Base-by-base conservation (phyloP, 2,329 filamentous ascomycete genomes). In the Thielaviopsis ethacetica region DNA sequence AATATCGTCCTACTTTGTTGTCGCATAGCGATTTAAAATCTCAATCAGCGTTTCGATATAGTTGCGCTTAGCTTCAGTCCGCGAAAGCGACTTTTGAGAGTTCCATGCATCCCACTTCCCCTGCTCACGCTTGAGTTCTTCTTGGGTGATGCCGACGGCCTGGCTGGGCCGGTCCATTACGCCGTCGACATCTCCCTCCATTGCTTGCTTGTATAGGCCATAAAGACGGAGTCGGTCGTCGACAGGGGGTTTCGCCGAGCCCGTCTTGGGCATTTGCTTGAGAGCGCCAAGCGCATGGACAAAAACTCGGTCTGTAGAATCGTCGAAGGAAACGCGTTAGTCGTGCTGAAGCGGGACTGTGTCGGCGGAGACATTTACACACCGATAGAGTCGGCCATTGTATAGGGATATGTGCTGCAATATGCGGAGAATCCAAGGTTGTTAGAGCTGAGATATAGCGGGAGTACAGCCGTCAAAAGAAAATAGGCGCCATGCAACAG, bases 211-310 rank as follows among this genome's bases (percentile, higher is more conserved):
- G 76, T 98, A 98, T 64, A 98, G 79, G 63, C 93, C 93, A 84
- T 98, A 98, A 62, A 98, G 85, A 61, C 87, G 86, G 65, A 98
- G 78, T 60, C 93, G 85, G 68, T 94, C 91, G 62, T 80, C 76
- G 1, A 90, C 82, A 54, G 93, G 93, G 53, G 93, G 93, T 63
- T 93, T 86, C 63, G 88, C 83, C 57, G 89, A 89, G 63, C 93
- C 91, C 19, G 91, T 95, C 68, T 93, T 91, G 65, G 88, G 88
- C 66, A 98, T 94, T 73, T 94, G 94, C 73, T 96, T 96, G 67
- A 98, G 91, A 24, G 93, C 97, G 74, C 95, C 96, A 72, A 98
- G 86, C 64, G 93, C 93, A 81, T 98, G 91, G 71, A 94, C 91
- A 72, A 98, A 98, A 69, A 98, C 93, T 73, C 93, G 86, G 75